Percentiles rank a stretch among this genome's conserved stretches.
Conservation (phyloP, 495 filamentous ascomycete genomes). For the Penicillium desertorum region DNA sequence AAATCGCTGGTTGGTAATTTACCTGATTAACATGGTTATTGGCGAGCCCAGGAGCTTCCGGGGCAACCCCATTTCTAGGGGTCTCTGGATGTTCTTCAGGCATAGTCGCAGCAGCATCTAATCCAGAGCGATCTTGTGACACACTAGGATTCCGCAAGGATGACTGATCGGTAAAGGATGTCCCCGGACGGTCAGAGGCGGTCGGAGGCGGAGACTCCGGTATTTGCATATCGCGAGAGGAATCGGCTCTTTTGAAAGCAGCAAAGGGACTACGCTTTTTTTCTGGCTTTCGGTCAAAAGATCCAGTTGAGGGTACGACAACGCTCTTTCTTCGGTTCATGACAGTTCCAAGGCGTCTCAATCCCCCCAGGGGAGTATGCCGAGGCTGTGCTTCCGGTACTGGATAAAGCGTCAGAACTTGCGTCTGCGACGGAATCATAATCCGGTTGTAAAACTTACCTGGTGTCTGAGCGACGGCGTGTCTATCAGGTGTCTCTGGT, state of each 20-base stretch:
- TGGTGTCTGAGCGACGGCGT: slow-evolving; percentile 41
- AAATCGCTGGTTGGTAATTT: slow-evolving; percentile 2
- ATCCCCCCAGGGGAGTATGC: slow-evolving; percentile 47
- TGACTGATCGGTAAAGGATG: slow-evolving; percentile 38
- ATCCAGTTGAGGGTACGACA: slow-evolving; percentile 35
- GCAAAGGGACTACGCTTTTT: slow-evolving; percentile 53
- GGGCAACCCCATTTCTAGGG: slow-evolving; percentile 33
- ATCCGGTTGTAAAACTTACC: slow-evolving; percentile 32
- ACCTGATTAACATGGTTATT: slow-evolving; percentile 30
- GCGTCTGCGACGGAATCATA: neutral
- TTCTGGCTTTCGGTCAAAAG: slow-evolving; percentile 43
- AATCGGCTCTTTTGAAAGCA: slow-evolving; percentile 52
- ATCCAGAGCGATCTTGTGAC: slow-evolving; percentile 28
- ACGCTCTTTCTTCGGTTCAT: slow-evolving; percentile 61
- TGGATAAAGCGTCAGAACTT: slow-evolving; percentile 13
- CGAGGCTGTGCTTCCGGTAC: slow-evolving; percentile 39
- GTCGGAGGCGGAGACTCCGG: slow-evolving; percentile 39
- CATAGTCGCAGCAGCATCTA: slow-evolving; percentile 23
- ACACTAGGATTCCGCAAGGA: slow-evolving; percentile 35
- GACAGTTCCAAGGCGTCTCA: slow-evolving; percentile 78
- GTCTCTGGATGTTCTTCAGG: slow-evolving; percentile 24
- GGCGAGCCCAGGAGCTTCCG: slow-evolving; percentile 22
- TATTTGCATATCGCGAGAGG: slow-evolving; percentile 43
- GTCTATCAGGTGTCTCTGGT: slow-evolving; percentile 46
- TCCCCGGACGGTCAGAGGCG: slow-evolving; percentile 38